These are phyloP conservation scores for Emericellopsis cladophorae DNA, from an alignment of 2,329 filamentous ascomycete species.

Conservation along the genomic window DNA sequence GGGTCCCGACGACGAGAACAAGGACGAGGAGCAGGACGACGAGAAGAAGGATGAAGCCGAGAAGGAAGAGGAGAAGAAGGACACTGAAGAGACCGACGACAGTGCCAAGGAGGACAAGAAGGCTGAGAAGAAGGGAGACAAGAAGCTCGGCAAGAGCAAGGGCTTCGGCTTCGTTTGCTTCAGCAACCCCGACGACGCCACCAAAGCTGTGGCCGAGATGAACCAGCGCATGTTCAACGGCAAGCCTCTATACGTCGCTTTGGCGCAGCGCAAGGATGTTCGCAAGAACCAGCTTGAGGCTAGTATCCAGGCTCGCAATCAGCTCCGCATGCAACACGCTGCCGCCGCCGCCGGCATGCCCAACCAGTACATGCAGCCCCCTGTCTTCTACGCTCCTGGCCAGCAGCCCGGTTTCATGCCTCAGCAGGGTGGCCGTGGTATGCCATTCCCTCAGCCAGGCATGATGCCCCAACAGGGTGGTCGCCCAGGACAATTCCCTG, in stretches of 20 bases:
- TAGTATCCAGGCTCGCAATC: conserved; percentile 97
- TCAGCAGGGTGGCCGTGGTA: conserved; percentile 46
- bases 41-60: conserved; percentile 30
- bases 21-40: conserved; percentile 37
- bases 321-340: conserved; percentile 95
- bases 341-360: conserved; percentile 83
- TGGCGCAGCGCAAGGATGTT: conserved; percentile 98
- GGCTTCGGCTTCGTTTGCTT: conserved; percentile 99
- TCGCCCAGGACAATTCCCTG: conserved; percentile 77
- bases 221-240: conserved; percentile 97
- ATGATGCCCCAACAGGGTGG: conserved; percentile 66
- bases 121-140: conserved; percentile 44
- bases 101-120: conserved; percentile 39
- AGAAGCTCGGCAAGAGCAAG: conserved; percentile 93
- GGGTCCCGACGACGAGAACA: conserved; percentile 40
- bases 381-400: conserved; percentile 84
- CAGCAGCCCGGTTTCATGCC: conserved; percentile 62
- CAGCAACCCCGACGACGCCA: conserved; percentile 97
- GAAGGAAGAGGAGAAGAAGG: conserved; percentile 29
- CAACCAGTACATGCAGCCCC: conserved; percentile 75
- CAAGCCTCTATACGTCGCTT: conserved; percentile 95
- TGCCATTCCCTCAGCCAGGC: conserved; percentile 52
- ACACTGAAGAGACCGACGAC: conserved; percentile 36
- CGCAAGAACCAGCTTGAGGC: conserved; percentile 98
- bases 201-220: conserved; percentile 98